Base-by-base conservation (phyloP, 495 filamentous ascomycete genomes). In the Aspergillus panamensis region DNA sequence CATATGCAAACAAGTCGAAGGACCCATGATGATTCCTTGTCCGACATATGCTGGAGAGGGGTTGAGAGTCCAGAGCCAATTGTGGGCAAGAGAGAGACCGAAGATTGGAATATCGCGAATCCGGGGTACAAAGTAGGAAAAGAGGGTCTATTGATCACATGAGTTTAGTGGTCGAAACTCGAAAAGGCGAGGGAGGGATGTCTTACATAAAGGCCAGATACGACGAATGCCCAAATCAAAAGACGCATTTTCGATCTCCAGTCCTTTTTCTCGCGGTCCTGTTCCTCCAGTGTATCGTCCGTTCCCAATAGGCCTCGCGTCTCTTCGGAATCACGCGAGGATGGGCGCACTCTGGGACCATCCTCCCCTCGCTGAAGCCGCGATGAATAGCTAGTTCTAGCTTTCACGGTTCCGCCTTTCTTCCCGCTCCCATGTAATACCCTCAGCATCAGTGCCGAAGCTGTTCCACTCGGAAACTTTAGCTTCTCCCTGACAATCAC, bases 31-130 rank as follows among this genome's bases (percentile, higher is more conserved):
- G 58, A 84, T 82, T 3, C 81, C 81, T 63, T 84, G 81, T 3
- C 93, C 94, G 20, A 97, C 83, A 67, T 99, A 97, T 29, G 94
- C 94, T 25, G 95, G 87, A 45, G 89, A 94, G 6, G 95, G 94
- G 58, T 99, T 99, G 13, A 99, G 79, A 16, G 89, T 93, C 94
- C 94, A 99, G 3, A 97, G 78, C 93, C 93, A 98, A 19, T 85
- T 84, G 14, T 78, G 70, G 0, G 91, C 92, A 8, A 95, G 80
- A 7, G 80, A 69, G 1, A 81, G 69, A 0, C 94, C 94, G 62
- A 97, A 88, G 35, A 98, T 77, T 5, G 95, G 94, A 37, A 98
- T 77, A 62, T 90, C 84, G 17, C 90, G 86, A 29, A 97, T 74
- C 35, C 92, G 76, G 0, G 94, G 95, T 32, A 97, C 79, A 69